phyloP scores from a whole-genome alignment of 2,329 filamentous ascomycete species.

The Phoma sp. region DNA sequence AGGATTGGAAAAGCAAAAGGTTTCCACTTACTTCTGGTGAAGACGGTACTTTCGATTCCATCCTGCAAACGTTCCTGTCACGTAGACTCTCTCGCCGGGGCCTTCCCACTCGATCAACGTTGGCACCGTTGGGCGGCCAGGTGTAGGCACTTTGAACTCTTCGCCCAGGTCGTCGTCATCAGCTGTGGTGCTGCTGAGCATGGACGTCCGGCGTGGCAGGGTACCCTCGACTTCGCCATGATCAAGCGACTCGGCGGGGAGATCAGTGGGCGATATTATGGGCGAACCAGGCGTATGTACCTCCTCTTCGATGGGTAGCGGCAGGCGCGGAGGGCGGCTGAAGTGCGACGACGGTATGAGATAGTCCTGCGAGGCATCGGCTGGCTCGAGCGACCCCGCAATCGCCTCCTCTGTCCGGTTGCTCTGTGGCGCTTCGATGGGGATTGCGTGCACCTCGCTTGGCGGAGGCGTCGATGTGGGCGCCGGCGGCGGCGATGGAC shows the following conservation, averaged over 20 bases:
- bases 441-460: constrained; percentile 44
- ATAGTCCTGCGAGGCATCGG: constrained; percentile 45
- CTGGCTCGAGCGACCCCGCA: constrained; percentile 35
- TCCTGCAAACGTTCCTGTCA: constrained; percentile 95
- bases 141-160: constrained; percentile 65
- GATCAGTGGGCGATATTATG: constrained; percentile 75
- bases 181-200: constrained; percentile 63
- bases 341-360: constrained; percentile 52
- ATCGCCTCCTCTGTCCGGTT: constrained; percentile 17
- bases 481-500: constrained; percentile 1
- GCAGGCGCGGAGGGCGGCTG: constrained; percentile 81
- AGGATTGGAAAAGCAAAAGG: constrained; percentile 32
- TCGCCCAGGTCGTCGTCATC: constrained; percentile 71
- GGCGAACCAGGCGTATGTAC: constrained; percentile 88
- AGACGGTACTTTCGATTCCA: constrained; percentile 95
- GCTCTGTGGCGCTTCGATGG: constrained; percentile 36
- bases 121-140: constrained; percentile 78
- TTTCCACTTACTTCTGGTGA: constrained; percentile 73
- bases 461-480: constrained; percentile 5
- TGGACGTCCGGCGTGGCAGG: constrained; percentile 62
- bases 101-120: constrained; percentile 85
- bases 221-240: constrained; percentile 54
- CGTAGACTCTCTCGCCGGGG: constrained; percentile 87
- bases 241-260: constrained; percentile 54
- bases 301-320: constrained; percentile 92